A percentile compares a stretch with the other conserved stretches of the same genome.
Evolutionary conservation across 2,329 filamentous ascomycete species (phyloP).

Genomic region (Colletotrichum trifolii): DNA sequence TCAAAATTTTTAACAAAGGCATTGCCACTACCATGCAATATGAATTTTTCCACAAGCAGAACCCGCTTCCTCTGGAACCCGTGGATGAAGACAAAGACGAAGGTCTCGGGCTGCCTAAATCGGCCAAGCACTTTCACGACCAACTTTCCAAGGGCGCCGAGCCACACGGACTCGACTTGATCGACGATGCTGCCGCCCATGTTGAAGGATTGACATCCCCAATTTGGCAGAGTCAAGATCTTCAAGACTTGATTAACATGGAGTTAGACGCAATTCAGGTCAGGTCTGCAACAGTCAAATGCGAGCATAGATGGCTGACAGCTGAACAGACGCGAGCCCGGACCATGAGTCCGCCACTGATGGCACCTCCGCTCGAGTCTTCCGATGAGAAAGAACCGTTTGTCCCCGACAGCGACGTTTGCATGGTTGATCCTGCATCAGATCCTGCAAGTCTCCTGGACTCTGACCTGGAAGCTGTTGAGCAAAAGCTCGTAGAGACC

Average conservation of each 20-base stretch:
- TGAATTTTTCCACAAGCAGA: slow-evolving; percentile 23
- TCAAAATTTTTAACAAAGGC: slow-evolving; percentile 1
- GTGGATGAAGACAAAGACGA: slow-evolving; percentile 34
- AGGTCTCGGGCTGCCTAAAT: slow-evolving; percentile 24
- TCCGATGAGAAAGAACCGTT: slow-evolving; percentile 35
- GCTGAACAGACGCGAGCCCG: slow-evolving; percentile 4
- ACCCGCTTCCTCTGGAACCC: slow-evolving; percentile 23
- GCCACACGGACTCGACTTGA: slow-evolving; percentile 20
- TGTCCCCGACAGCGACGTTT: slow-evolving; percentile 37
- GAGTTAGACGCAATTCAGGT: slow-evolving; percentile 2
- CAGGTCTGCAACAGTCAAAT: background rate
- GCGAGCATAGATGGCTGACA: background rate
- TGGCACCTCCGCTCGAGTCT: background rate
- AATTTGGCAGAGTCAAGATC: background rate
- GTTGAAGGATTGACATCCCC: slow-evolving; percentile 8
- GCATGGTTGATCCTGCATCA: slow-evolving; percentile 44
- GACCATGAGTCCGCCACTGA: slow-evolving; percentile 12
- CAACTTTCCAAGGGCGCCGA: slow-evolving; percentile 23
- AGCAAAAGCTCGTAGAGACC: background rate
- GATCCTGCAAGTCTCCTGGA: slow-evolving; percentile 44
- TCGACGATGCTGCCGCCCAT: slow-evolving; percentile 17
- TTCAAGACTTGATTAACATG: slow-evolving; percentile 11
- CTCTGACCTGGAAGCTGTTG: slow-evolving; percentile 19
- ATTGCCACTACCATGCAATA: slow-evolving; percentile 7
- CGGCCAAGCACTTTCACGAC: slow-evolving; percentile 21